Conservation (phyloP, 2,329 filamentous ascomycete genomes). For the Diaporthe sp. region DNA sequence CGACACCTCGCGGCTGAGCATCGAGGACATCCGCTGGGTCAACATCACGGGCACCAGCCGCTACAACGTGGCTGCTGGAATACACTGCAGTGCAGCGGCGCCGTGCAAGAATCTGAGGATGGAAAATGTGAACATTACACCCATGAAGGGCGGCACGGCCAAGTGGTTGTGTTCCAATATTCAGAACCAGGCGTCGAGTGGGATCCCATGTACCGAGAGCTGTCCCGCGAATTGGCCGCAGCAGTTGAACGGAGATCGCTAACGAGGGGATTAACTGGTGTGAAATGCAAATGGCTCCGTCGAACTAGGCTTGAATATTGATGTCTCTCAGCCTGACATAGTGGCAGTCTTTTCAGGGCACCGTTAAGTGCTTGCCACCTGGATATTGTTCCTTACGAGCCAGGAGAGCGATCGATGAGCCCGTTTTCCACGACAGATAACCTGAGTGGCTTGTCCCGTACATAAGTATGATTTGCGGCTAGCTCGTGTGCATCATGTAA, state of each 20-base stretch:
- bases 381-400: too few species aligned
- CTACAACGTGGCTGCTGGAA: constrained; percentile 63
- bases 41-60: constrained; percentile 64
- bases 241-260: constrained; percentile 52
- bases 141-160: constrained; percentile 54
- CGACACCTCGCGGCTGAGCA: constrained; percentile 57
- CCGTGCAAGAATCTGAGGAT: constrained; percentile 62
- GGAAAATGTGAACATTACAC: constrained; percentile 60
- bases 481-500: too few species aligned
- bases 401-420: too few species aligned
- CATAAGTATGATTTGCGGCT: too few species aligned
- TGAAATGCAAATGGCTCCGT: background rate
- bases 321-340: background rate
- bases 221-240: constrained; percentile 56
- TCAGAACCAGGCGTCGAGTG: constrained; percentile 51
- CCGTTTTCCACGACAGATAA: too few species aligned
- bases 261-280: background rate
- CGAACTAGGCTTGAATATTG: background rate
- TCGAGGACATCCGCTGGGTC: constrained; percentile 62
- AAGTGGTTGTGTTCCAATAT: constrained; percentile 62
- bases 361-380: too few species aligned
- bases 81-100: constrained; percentile 58
- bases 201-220: constrained; percentile 54
- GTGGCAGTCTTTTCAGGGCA: background rate
- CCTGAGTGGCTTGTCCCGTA: too few species aligned